Percentiles rank a stretch among this genome's conserved stretches.
Evolutionary conservation across 2,329 filamentous ascomycete genomes (phyloP).

Genomic region (Grosmannia penicillata): DNA sequence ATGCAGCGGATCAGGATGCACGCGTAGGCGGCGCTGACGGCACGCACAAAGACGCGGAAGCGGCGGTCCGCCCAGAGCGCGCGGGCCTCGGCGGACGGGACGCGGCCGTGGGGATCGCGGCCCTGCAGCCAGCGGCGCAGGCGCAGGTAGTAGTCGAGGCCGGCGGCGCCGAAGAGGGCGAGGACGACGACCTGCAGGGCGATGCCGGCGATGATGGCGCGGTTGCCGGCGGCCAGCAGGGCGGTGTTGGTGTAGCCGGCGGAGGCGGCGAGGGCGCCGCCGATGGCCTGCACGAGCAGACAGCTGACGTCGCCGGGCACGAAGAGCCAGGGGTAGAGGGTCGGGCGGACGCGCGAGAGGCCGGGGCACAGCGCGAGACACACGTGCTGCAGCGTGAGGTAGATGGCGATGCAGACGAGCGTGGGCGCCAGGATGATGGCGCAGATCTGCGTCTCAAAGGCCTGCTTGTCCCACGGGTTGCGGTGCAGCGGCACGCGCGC

Average conservation of each 20-base stretch:
- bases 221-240: constrained; percentile 31
- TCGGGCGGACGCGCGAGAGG: constrained; percentile 35
- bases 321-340: constrained; percentile 41
- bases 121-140: constrained; percentile 22
- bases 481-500: constrained; percentile 33
- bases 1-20: constrained; percentile 36
- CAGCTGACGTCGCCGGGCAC: constrained; percentile 44
- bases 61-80: constrained; percentile 26
- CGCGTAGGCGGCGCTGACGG: constrained; percentile 28
- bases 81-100: constrained; percentile 10
- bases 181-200: constrained; percentile 38
- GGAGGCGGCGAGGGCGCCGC: constrained; percentile 38
- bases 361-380: constrained; percentile 30
- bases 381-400: constrained; percentile 48
- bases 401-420: constrained; percentile 46
- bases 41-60: constrained; percentile 28
- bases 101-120: neutral
- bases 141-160: constrained; percentile 29
- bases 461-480: constrained; percentile 38
- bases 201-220: constrained; percentile 38
- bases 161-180: constrained; percentile 26
- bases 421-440: constrained; percentile 45
- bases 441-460: constrained; percentile 45
- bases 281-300: constrained; percentile 42
- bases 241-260: constrained; percentile 20